phyloP scores from a whole-genome alignment of 306 rosid species.

The Citrullus colocynthis region DNA sequence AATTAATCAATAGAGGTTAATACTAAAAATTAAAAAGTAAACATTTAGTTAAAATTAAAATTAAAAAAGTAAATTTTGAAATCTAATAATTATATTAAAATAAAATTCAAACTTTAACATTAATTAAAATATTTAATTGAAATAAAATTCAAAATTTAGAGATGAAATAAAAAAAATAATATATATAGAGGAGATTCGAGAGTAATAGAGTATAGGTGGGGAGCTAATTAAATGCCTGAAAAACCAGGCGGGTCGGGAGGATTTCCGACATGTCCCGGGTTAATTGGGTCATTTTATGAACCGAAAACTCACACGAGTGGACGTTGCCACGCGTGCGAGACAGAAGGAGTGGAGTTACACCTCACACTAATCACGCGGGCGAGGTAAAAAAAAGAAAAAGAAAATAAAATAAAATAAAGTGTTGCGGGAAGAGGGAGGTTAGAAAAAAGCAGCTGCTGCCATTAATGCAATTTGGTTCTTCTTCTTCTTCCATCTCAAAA shows the following conservation, averaged over 20 bases:
- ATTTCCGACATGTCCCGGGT: not conserved
- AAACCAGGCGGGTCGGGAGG: not conserved
- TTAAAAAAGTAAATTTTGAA: no score
- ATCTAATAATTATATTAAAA: no score
- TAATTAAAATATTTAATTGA: no score
- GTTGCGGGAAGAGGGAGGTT: not conserved
- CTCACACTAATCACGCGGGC: conserved; percentile 23
- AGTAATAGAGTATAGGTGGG: no score
- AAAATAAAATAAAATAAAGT: not conserved
- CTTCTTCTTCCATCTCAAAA: conserved; percentile 19
- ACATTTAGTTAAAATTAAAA: no score
- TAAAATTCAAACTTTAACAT: no score
- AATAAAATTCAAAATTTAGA: no score
- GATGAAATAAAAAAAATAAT: no score
- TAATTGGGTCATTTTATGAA: not conserved
- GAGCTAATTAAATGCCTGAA: not conserved
- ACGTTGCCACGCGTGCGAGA: not conserved
- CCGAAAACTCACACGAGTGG: not conserved
- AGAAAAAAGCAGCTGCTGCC: conserved; percentile 30
- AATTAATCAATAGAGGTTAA: no score
- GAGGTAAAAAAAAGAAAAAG: not conserved
- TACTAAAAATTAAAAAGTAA: no score
- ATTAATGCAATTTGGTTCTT: conserved; percentile 43
- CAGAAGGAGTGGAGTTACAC: conserved; percentile 1
- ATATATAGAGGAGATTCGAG: no score